Percentiles rank a stretch among this genome's conserved stretches.
phyloP scores from a whole-genome alignment of 495 filamentous ascomycete species.

The Daldinia bambusicola region DNA sequence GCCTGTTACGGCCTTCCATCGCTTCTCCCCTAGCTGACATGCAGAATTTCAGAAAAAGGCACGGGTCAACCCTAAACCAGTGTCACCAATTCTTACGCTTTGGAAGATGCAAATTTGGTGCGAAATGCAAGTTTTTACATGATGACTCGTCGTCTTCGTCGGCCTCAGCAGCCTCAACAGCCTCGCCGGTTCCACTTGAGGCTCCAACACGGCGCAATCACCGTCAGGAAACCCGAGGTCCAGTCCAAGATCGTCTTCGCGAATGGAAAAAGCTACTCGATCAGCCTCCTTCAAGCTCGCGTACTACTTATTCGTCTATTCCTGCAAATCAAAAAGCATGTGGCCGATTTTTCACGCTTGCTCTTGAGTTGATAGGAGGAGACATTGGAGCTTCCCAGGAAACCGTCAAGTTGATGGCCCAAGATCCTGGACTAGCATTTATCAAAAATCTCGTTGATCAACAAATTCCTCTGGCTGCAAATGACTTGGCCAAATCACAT shows the following conservation, averaged over 20 bases:
- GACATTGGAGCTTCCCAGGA: slow-evolving; percentile 50
- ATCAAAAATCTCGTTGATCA: slow-evolving; percentile 49
- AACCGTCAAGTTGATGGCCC: slow-evolving; percentile 48
- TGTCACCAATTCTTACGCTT: slow-evolving; percentile 28
- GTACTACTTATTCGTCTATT: slow-evolving; percentile 7
- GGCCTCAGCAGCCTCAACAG: not conserved
- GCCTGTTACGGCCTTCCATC: not conserved
- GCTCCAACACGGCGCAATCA: slow-evolving; percentile 3
- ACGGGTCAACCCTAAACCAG: not conserved
- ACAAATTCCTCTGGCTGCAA: slow-evolving; percentile 33
- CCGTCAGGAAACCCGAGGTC: not conserved
- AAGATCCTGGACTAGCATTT: slow-evolving; percentile 49
- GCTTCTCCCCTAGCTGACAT: slow-evolving; percentile 13
- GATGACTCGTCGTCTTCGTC: slow-evolving; percentile 11
- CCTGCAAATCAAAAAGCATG: slow-evolving; percentile 3
- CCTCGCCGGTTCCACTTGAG: slow-evolving; percentile 9
- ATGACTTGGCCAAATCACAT: not conserved
- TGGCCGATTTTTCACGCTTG: slow-evolving; percentile 48
- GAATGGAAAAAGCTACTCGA: slow-evolving; percentile 47
- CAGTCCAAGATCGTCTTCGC: slow-evolving; percentile 35
- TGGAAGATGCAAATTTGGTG: slow-evolving; percentile 36
- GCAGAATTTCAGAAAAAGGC: slow-evolving; percentile 5
- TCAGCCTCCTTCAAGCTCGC: slow-evolving; percentile 24
- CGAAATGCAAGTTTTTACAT: slow-evolving; percentile 39
- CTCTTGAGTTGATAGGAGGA: slow-evolving; percentile 49